These are phyloP conservation scores for Nakazawaea peltata DNA, from an alignment of 805 yeast species.

Conservation along the genomic window DNA sequence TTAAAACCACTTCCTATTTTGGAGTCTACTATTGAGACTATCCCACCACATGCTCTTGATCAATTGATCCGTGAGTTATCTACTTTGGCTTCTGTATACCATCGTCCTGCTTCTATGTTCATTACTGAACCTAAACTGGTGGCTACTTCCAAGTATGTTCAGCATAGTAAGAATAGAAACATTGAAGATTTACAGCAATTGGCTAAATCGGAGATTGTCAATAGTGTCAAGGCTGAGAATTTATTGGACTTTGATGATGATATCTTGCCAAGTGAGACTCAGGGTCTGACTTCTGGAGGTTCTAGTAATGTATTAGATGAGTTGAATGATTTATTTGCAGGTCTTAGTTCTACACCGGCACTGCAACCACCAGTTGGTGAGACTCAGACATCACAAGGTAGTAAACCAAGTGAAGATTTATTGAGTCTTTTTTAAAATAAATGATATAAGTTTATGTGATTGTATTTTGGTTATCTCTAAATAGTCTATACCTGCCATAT, in stretches of 20 bases:
- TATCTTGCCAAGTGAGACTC: constrained; percentile 19
- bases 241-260: constrained; percentile 81
- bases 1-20: constrained; percentile 63
- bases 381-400: neutral
- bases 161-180: constrained; percentile 33
- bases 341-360: constrained; percentile 23
- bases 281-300: constrained; percentile 8
- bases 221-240: constrained; percentile 61
- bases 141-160: constrained; percentile 12
- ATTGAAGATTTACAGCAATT: constrained; percentile 71
- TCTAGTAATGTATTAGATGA: constrained; percentile 51
- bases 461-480: no score
- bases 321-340: constrained; percentile 60
- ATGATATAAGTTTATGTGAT: no score
- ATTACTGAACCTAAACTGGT: constrained; percentile 20
- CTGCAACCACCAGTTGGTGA: constrained; percentile 13
- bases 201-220: constrained; percentile 68
- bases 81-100: constrained; percentile 83
- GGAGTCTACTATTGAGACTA: constrained; percentile 60
- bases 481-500: no score
- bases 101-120: constrained; percentile 68
- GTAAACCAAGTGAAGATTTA: constrained; percentile 13
- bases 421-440: constrained; percentile 16
- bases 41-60: constrained; percentile 61
- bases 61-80: constrained; percentile 70